Evolutionary conservation across 208 protist species (phyloP).

Genomic region (Leishmania amazonensis): DNA sequence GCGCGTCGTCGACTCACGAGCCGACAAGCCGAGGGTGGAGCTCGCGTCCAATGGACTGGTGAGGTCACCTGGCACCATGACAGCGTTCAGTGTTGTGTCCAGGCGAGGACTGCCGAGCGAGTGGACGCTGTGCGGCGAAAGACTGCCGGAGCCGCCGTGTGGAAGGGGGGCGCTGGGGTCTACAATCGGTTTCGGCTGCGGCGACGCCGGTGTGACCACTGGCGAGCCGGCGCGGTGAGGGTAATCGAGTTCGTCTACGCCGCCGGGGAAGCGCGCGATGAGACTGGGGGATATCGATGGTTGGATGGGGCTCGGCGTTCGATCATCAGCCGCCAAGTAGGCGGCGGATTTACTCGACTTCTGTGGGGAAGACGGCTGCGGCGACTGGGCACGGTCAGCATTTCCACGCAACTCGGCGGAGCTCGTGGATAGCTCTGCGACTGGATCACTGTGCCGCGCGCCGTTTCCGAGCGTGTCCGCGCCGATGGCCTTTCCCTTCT

Average conservation of each 20-base stretch:
- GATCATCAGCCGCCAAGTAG: slow-evolving; percentile 24
- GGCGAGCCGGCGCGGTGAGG: slow-evolving; percentile 59
- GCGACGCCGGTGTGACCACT: slow-evolving; percentile 28
- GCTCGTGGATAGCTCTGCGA: slow-evolving; percentile 16
- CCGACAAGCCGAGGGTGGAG: slow-evolving; percentile 21
- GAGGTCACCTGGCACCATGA: slow-evolving; percentile 47
- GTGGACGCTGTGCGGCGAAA: slow-evolving; percentile 37
- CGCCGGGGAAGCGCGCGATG: slow-evolving; percentile 46
- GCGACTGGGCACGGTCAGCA: slow-evolving; percentile 29
- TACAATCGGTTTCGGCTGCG: slow-evolving; percentile 54
- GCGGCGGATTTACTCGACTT: slow-evolving; percentile 8
- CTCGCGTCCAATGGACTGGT: slow-evolving; percentile 31
- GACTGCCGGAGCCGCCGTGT: slow-evolving; percentile 29
- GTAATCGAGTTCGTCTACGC: slow-evolving; percentile 79
- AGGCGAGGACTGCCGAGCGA: slow-evolving; percentile 30
- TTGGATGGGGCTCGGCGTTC: slow-evolving; percentile 57
- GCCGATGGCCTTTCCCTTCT: slow-evolving; percentile 5
- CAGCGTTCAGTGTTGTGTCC: slow-evolving; percentile 39
- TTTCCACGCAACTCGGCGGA: not conserved
- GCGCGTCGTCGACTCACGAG: slow-evolving; percentile 38
- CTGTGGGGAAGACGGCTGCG: slow-evolving; percentile 38
- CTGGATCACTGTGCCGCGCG: slow-evolving; percentile 17
- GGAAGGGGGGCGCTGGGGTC: slow-evolving; percentile 76
- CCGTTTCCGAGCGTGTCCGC: slow-evolving; percentile 14
- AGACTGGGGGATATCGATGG: slow-evolving; percentile 10